Conservation (phyloP, 179 eudicot genomes). For the Spergularia azorica region DNA sequence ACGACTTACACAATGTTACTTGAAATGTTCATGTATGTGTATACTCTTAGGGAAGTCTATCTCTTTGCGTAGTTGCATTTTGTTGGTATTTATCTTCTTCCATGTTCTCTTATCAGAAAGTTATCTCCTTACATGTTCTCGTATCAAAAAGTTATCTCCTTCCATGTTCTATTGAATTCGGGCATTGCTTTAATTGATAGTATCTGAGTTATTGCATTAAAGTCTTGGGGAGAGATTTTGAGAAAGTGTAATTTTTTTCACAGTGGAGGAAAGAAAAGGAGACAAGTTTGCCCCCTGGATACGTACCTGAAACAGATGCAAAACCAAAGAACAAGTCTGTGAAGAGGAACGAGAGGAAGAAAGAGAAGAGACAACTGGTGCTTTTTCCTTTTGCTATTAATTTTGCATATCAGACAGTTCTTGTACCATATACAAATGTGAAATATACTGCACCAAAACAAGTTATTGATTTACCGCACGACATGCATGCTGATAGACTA, state of each 20-base stretch:
- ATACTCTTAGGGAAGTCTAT: neutral
- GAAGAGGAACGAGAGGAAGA: slow-evolving; percentile 92
- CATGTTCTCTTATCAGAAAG: too few relatives aligned
- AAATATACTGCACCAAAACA: neutral
- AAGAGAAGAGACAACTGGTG: slow-evolving; percentile 89
- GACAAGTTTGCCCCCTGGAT: slow-evolving; percentile 80
- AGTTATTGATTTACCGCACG: neutral
- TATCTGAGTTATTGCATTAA: neutral
- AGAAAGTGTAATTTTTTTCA: slow-evolving; percentile 8
- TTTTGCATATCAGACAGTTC: slow-evolving; percentile 1
- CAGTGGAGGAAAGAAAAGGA: slow-evolving; percentile 86
- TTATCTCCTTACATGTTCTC: too few relatives aligned
- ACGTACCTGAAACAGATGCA: slow-evolving; percentile 39
- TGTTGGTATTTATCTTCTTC: neutral
- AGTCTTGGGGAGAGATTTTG: neutral
- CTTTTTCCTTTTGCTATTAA: neutral
- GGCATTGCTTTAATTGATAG: slow-evolving; percentile 1
- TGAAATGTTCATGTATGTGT: neutral
- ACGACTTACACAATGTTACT: too few relatives aligned
- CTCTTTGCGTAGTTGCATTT: too few relatives aligned
- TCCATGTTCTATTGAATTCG: too few relatives aligned
- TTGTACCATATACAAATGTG: neutral
- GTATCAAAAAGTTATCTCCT: too few relatives aligned
- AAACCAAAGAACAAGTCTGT: slow-evolving; percentile 84
- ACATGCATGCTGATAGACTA: neutral